Percentiles rank a stretch among this genome's conserved stretches.
phyloP scores from a whole-genome alignment of 148 eudicot genomes.

The Vaccinium corymbosum region DNA sequence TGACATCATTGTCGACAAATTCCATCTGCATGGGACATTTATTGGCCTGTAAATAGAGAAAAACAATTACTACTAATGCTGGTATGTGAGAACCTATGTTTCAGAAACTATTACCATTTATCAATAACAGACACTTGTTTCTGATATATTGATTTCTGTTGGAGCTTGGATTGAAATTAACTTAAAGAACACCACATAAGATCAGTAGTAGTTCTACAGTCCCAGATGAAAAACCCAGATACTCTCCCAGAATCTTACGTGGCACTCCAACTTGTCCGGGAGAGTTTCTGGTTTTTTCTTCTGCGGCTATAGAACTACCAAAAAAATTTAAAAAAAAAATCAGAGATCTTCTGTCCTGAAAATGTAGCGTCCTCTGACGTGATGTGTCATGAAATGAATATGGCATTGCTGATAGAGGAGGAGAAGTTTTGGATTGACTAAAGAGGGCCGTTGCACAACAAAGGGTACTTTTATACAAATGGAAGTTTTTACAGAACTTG shows the following conservation, averaged over 20 bases:
- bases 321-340: not conserved
- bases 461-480: not conserved
- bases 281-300: no score
- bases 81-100: not conserved
- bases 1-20: constrained; percentile 26
- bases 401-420: no score
- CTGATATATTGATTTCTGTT: not conserved
- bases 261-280: no score
- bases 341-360: not conserved
- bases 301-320: no score
- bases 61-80: not conserved
- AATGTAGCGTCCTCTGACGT: not conserved
- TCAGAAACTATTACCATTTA: not conserved
- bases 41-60: constrained; percentile 43
- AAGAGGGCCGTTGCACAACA: no score
- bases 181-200: not conserved
- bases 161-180: not conserved
- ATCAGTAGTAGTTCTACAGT: no score
- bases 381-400: no score
- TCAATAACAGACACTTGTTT: not conserved
- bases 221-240: no score
- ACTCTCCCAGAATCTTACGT: no score
- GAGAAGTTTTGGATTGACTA: no score
- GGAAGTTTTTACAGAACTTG: not conserved
- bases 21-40: constrained; percentile 55